Evolutionary conservation across 495 filamentous ascomycete species (phyloP).

Genomic region (Viridothelium virens): DNA sequence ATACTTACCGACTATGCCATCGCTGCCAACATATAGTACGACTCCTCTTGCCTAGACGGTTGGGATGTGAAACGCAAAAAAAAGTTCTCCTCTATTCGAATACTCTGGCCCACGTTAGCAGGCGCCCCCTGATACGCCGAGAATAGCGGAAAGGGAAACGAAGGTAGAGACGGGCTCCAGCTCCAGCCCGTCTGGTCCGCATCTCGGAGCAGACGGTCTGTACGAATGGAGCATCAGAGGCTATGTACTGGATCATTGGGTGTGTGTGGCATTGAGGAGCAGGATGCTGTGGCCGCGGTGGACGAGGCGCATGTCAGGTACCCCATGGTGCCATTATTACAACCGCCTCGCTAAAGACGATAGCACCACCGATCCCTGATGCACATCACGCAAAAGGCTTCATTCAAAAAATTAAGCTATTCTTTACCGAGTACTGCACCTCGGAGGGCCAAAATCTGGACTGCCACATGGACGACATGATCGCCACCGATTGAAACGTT

Average conservation of each 20-base stretch:
- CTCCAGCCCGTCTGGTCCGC: background rate
- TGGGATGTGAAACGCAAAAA: background rate
- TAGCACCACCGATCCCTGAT: background rate
- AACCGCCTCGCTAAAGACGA: slow-evolving; percentile 3
- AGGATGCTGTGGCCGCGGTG: background rate
- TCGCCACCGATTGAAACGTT: slow-evolving; percentile 2
- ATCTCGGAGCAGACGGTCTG: background rate
- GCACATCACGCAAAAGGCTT: background rate
- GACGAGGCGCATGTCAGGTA: background rate
- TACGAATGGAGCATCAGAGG: background rate
- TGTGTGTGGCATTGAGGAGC: no score
- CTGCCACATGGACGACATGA: background rate
- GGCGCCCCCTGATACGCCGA: no score
- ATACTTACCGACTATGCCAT: background rate
- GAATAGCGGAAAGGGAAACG: no score
- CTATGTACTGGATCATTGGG: no score
- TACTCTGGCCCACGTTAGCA: no score
- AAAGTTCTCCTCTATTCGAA: background rate
- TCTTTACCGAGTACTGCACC: no score
- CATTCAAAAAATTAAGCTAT: no score
- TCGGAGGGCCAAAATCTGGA: background rate
- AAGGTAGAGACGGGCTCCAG: background rate
- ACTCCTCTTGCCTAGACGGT: background rate
- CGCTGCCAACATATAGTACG: background rate
- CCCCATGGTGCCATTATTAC: background rate